Conservation (phyloP, 2,329 filamentous ascomycete genomes). For the Aspergillus sp. region DNA sequence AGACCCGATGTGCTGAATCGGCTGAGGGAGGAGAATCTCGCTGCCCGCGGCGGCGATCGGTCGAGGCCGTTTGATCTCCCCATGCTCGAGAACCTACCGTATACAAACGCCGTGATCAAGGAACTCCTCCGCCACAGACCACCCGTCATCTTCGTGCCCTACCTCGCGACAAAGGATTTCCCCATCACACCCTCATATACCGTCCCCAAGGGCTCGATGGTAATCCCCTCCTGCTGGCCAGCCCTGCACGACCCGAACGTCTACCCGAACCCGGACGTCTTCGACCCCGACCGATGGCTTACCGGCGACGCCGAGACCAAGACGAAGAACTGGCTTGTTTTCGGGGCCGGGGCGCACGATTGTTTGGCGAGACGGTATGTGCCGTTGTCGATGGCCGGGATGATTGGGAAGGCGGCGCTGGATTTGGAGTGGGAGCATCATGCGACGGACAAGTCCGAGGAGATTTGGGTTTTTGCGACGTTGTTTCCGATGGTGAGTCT, state of each 20-base stretch:
- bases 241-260: conserved; percentile 56
- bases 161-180: conserved; percentile 54
- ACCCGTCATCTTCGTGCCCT: conserved; percentile 61
- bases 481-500: conserved; percentile 54
- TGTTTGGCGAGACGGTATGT: conserved; percentile 57
- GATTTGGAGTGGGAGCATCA: conserved; percentile 58
- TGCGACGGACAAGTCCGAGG: conserved; percentile 53
- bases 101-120: conserved; percentile 59
- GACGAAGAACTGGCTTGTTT: conserved; percentile 60
- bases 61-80: conserved; percentile 47
- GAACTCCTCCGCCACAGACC: conserved; percentile 58
- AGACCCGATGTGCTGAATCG: conserved; percentile 54
- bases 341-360: conserved; percentile 57
- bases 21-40: conserved; percentile 54
- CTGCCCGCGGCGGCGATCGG: conserved; percentile 49
- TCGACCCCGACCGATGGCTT: conserved; percentile 59
- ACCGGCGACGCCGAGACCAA: conserved; percentile 56
- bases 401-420: conserved; percentile 59
- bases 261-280: conserved; percentile 53
- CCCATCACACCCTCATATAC: conserved; percentile 55
- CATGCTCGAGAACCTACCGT: conserved; percentile 56
- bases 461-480: conserved; percentile 57
- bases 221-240: conserved; percentile 58
- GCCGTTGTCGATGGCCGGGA: conserved; percentile 55
- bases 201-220: conserved; percentile 55